A percentile compares a stretch with the other conserved stretches of the same genome.
These are phyloP conservation scores for Astrephomene gubernaculifera DNA, from an alignment of 139 green algal species.

Conservation along the genomic window DNA sequence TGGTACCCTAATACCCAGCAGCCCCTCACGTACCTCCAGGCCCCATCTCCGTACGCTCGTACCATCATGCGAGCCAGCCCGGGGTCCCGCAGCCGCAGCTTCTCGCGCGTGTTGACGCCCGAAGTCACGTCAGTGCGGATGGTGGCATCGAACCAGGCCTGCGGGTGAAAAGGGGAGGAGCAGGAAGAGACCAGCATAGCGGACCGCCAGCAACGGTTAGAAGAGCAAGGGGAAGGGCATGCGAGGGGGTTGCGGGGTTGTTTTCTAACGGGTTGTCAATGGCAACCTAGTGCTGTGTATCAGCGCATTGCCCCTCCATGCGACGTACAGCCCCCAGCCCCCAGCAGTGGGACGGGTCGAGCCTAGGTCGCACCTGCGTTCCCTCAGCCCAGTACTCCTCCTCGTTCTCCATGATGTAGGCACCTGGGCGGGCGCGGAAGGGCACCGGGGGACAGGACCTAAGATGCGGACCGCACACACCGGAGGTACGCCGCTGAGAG, in stretches of 20 bases:
- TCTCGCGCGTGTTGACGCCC: slow-evolving; percentile 77
- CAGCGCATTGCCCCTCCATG: no score
- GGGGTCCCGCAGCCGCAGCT: slow-evolving; percentile 68
- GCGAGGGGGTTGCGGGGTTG: no score
- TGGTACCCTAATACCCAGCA: not conserved
- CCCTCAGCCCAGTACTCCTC: slow-evolving; percentile 88
- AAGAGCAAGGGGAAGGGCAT: no score
- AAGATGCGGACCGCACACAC: no score
- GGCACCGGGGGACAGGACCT: no score
- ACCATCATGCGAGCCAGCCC: slow-evolving; percentile 65
- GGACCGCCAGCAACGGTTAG: no score
- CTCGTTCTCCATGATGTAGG: slow-evolving; percentile 77
- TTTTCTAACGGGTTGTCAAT: no score
- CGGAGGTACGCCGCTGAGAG: no score
- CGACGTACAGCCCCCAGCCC: not conserved
- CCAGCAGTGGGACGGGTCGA: no score
- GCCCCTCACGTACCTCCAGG: slow-evolving; percentile 46
- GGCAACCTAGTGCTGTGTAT: no score
- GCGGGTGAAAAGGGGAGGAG: no score
- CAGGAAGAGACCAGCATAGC: no score
- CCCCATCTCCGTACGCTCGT: slow-evolving; percentile 63
- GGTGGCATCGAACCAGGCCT: slow-evolving; percentile 81
- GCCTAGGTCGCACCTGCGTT: slow-evolving; percentile 65
- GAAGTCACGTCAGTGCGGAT: slow-evolving; percentile 76
- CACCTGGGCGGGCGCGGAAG: slow-evolving; percentile 35